A percentile compares a stretch with the other conserved stretches of the same genome.
Conservation (phyloP, 306 rosid species). For the Malus asiatica region DNA sequence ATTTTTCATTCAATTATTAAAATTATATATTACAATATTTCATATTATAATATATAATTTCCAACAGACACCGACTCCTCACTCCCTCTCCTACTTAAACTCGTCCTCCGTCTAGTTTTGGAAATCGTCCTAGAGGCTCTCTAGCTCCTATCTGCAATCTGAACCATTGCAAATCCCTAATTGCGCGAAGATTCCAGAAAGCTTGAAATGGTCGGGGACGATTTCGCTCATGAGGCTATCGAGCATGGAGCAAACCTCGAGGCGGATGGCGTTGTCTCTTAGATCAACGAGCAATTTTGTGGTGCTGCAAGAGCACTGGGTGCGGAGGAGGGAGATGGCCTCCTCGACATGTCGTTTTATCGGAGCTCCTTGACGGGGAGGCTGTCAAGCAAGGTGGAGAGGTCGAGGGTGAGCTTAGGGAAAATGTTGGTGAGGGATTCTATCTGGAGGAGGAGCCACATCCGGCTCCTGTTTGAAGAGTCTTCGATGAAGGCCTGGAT, state of each 20-base stretch:
- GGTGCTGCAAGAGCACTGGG: conserved; percentile 42
- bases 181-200: conserved; percentile 36
- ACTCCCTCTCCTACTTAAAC: too few species aligned
- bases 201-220: conserved; percentile 38
- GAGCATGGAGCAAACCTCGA: conserved; percentile 37
- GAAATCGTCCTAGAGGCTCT: conserved; percentile 61
- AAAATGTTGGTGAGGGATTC: conserved; percentile 42
- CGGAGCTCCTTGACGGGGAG: conserved; percentile 45
- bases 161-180: conserved; percentile 50
- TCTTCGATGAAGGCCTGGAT: conserved; percentile 59
- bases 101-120: conserved; percentile 47
- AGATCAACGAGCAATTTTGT: conserved; percentile 13
- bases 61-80: too few species aligned
- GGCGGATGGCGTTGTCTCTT: conserved; percentile 33
- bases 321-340: conserved; percentile 49
- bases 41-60: too few species aligned
- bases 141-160: conserved; percentile 62
- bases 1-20: too few species aligned
- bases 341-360: conserved; percentile 54
- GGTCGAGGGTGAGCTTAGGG: conserved; percentile 51
- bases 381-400: conserved; percentile 64
- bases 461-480: conserved; percentile 55
- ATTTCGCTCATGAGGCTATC: conserved; percentile 61
- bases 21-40: too few species aligned
- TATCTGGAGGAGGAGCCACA: conserved; percentile 51